A percentile compares a stretch with the other conserved stretches of the same genome.
Conservation (phyloP, 176 grass and related monocot species). For the Carex cristatella region DNA sequence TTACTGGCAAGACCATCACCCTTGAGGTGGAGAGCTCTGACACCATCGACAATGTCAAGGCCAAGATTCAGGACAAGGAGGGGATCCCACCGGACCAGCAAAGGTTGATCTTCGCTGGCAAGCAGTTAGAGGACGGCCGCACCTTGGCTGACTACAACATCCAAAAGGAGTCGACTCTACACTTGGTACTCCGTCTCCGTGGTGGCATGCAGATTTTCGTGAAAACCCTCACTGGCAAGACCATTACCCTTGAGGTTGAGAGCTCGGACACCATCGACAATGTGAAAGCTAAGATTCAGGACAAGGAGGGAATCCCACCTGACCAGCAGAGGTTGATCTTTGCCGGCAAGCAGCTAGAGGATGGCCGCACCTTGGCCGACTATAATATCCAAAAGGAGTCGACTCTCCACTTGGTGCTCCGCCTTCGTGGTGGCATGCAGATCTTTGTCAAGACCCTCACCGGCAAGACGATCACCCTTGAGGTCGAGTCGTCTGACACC, state of each 20-base stretch:
- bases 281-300: constrained; percentile 25
- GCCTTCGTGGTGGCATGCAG: constrained; percentile 25
- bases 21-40: constrained; percentile 21
- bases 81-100: constrained; percentile 7
- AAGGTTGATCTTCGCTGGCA: background rate
- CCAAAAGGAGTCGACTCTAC: constrained; percentile 15
- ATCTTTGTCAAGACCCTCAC: constrained; percentile 82
- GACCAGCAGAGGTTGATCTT: constrained; percentile 13
- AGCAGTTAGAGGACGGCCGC: background rate
- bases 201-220: constrained; percentile 34
- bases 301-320: constrained; percentile 20
- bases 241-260: constrained; percentile 31
- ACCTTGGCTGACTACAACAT: constrained; percentile 13
- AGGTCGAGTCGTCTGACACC: constrained; percentile 48
- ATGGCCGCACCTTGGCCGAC: constrained; percentile 43
- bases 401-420: background rate
- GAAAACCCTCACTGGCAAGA: constrained; percentile 32
- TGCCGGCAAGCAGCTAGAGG: constrained; percentile 53
- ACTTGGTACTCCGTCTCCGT: constrained; percentile 8
- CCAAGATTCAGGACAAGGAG: constrained; percentile 30
- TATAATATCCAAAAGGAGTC: constrained; percentile 61
- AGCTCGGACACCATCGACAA: constrained; percentile 23
- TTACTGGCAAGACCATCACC: constrained; percentile 33
- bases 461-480: constrained; percentile 59
- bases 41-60: constrained; percentile 24